Evolutionary conservation across 768 basidiomycete genomes (phyloP).

Genomic region (Mycena capillaripes): DNA sequence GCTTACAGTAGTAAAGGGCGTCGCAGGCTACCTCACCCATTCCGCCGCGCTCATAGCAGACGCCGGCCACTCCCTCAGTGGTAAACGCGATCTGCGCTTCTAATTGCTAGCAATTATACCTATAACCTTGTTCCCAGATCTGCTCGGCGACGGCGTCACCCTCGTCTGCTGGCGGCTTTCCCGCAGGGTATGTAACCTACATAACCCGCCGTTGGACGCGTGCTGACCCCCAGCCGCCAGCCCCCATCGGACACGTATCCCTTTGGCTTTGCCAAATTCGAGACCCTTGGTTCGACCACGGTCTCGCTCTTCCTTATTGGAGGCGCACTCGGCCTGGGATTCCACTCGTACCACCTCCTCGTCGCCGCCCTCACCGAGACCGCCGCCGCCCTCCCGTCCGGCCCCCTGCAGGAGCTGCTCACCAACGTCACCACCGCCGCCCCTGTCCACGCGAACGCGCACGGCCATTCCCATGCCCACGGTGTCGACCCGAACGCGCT

Average conservation of each 20-base stretch:
- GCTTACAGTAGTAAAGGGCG: slow-evolving; percentile 86
- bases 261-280: slow-evolving; percentile 94
- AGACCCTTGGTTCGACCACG: slow-evolving; percentile 93
- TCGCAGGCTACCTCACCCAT: slow-evolving; percentile 91
- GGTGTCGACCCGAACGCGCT: slow-evolving; percentile 91
- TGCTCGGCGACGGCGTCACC: slow-evolving; percentile 29
- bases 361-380: slow-evolving; percentile 73
- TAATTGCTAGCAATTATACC: background rate
- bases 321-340: slow-evolving; percentile 86
- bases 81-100: slow-evolving; percentile 58
- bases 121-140: slow-evolving; percentile 6
- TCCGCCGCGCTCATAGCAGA: slow-evolving; percentile 94
- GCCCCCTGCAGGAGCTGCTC: slow-evolving; percentile 74
- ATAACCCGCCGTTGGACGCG: no score
- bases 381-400: slow-evolving; percentile 73
- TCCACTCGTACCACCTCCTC: slow-evolving; percentile 74
- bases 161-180: slow-evolving; percentile 91
- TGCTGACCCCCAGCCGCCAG: slow-evolving; percentile 41
- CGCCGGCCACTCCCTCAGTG: slow-evolving; percentile 92
- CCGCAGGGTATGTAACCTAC: slow-evolving; percentile 61
- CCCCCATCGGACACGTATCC: slow-evolving; percentile 88
- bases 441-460: slow-evolving; percentile 67
- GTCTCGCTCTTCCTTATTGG: slow-evolving; percentile 90
- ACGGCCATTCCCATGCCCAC: slow-evolving; percentile 63
- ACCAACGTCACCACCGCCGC: slow-evolving; percentile 68